These are phyloP conservation scores for Vinca minor DNA, from an alignment of 257 asterid species.

Conservation along the genomic window DNA sequence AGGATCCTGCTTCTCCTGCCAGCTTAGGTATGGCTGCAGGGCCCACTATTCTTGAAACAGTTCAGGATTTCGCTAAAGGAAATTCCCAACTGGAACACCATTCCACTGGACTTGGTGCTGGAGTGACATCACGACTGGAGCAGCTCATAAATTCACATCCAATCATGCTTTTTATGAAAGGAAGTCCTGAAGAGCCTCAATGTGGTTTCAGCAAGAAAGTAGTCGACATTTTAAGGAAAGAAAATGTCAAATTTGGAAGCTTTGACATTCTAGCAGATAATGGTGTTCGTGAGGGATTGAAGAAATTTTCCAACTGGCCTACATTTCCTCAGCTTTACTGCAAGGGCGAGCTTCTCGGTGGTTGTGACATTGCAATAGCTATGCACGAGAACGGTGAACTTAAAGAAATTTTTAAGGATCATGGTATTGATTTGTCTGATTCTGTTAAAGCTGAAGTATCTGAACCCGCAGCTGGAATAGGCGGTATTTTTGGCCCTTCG, in stretches of 20 bases:
- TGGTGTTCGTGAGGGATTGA: slow-evolving; percentile 85
- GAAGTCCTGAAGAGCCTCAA: slow-evolving; percentile 70
- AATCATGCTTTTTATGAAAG: slow-evolving; percentile 90
- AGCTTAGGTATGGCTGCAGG: slow-evolving; percentile 99
- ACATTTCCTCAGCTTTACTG: slow-evolving; percentile 92
- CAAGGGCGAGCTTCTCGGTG: slow-evolving; percentile 98
- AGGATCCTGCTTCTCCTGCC: slow-evolving; percentile 94
- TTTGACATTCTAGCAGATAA: slow-evolving; percentile 66
- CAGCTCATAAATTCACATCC: slow-evolving; percentile 65
- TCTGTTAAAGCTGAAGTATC: slow-evolving; percentile 26
- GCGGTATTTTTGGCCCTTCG: slow-evolving; percentile 44
- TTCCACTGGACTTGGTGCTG: slow-evolving; percentile 23
- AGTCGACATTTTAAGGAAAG: slow-evolving; percentile 76
- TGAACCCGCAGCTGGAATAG: slow-evolving; percentile 36
- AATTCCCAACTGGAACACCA: slow-evolving; percentile 33
- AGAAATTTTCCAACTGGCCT: slow-evolving; percentile 92
- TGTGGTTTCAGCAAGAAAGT: slow-evolving; percentile 94
- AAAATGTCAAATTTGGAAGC: slow-evolving; percentile 73
- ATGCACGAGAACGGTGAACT: slow-evolving; percentile 94
- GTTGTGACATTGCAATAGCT: slow-evolving; percentile 69
- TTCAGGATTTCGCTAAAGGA: slow-evolving; percentile 56
- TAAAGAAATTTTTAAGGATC: slow-evolving; percentile 55
- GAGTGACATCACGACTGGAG: slow-evolving; percentile 43
- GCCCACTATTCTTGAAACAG: slow-evolving; percentile 70
- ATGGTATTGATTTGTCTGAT: slow-evolving; percentile 35